Conservation (phyloP, 192 early-diverging fungal species). For the Linnemannia elongata region DNA sequence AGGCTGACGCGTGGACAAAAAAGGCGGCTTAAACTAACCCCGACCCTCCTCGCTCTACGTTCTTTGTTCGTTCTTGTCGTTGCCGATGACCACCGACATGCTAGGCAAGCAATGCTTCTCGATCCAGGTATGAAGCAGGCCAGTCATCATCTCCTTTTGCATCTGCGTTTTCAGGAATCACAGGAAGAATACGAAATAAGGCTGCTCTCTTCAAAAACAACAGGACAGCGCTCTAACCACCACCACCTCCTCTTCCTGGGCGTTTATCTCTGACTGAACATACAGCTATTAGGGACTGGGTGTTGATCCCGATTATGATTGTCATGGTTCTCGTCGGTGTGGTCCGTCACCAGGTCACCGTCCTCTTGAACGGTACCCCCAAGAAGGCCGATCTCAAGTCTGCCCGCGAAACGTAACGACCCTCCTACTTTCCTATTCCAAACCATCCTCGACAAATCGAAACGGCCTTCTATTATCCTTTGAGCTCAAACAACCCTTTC, state of each 20-base stretch:
- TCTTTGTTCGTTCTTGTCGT: not conserved
- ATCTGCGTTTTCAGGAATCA: not conserved
- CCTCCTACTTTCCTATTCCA: not conserved
- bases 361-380: slow-evolving; percentile 86
- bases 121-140: slow-evolving; percentile 65
- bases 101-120: slow-evolving; percentile 75
- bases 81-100: not conserved
- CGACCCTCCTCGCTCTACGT: not conserved
- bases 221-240: not conserved
- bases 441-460: not conserved
- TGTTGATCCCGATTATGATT: slow-evolving; percentile 95
- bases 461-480: not conserved
- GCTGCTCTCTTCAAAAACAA: not conserved
- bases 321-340: slow-evolving; percentile 98
- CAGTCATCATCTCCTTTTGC: not conserved
- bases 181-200: not conserved
- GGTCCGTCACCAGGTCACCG: slow-evolving; percentile 92
- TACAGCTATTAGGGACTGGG: slow-evolving; percentile 89
- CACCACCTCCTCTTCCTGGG: not conserved
- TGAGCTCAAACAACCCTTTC: not conserved
- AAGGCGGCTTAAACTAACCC: not conserved
- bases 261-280: not conserved
- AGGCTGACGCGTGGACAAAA: not conserved
- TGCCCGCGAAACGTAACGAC: slow-evolving; percentile 81
- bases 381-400: slow-evolving; percentile 85